A percentile compares a stretch with the other conserved stretches of the same genome.
Evolutionary conservation across 257 asterid genomes (phyloP).

Genomic region (Linaria vulgaris): DNA sequence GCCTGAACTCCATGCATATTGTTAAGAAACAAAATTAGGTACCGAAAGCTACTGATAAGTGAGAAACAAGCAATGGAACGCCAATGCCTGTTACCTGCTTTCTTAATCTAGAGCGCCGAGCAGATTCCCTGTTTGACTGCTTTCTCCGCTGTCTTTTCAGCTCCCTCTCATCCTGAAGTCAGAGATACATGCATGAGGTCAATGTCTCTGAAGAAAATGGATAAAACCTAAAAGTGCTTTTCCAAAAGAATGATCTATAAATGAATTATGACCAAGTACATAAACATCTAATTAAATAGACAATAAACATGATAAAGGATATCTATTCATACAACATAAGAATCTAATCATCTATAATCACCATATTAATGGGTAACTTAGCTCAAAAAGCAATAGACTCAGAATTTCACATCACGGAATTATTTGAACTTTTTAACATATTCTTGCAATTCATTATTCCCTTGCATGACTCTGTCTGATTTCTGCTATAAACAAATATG

Average conservation of each 20-base stretch:
- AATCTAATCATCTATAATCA: neutral
- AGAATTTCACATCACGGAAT: neutral
- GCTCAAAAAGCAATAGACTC: neutral
- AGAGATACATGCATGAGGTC: conserved; percentile 16
- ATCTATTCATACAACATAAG: neutral
- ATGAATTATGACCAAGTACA: neutral
- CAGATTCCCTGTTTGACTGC: conserved; percentile 97
- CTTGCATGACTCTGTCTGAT: too few species aligned
- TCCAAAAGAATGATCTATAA: neutral
- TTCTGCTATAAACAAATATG: too few species aligned
- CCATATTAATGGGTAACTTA: neutral
- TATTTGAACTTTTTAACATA: neutral
- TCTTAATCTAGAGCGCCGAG: conserved; percentile 91
- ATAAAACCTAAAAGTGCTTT: conserved; percentile 2
- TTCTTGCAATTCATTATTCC: too few species aligned
- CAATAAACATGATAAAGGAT: too few species aligned
- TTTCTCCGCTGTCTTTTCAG: conserved; percentile 91
- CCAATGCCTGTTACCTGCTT: conserved; percentile 60
- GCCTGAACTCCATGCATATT: conserved; percentile 36
- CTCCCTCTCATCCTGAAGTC: conserved; percentile 85
- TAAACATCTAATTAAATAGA: neutral
- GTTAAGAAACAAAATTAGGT: conserved; percentile 20
- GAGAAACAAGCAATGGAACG: neutral
- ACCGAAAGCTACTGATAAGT: neutral
- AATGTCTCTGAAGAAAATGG: conserved; percentile 8